phyloP scores from a whole-genome alignment of 2,329 filamentous ascomycete genomes.

The Monosporascus sp. region DNA sequence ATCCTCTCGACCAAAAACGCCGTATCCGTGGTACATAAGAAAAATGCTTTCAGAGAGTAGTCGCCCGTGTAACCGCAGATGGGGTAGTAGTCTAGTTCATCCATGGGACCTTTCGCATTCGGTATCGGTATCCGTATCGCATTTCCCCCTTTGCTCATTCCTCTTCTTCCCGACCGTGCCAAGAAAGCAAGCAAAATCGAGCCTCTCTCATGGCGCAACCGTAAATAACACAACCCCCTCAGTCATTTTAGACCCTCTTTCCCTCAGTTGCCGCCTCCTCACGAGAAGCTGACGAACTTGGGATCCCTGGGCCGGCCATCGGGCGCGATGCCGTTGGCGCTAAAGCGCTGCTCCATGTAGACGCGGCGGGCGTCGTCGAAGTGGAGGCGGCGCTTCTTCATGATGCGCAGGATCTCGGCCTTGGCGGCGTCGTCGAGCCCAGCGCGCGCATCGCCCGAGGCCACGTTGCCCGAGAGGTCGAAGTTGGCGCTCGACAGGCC shows the following conservation, averaged over 20 bases:
- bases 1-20: too few relatives aligned
- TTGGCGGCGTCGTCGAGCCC: conserved; percentile 81
- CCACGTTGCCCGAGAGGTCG: conserved; percentile 75
- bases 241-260: background rate
- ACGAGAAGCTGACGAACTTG: conserved; percentile 92
- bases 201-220: too few relatives aligned
- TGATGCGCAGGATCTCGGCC: conserved; percentile 78
- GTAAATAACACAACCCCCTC: background rate
- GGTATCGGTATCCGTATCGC: too few relatives aligned
- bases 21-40: too few relatives aligned
- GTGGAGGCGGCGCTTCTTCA: conserved; percentile 75
- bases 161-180: too few relatives aligned
- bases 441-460: conserved; percentile 69
- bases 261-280: conserved; percentile 18
- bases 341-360: conserved; percentile 82
- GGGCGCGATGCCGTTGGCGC: conserved; percentile 79
- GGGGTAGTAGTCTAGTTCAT: too few relatives aligned
- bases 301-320: conserved; percentile 87
- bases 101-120: too few relatives aligned
- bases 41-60: too few relatives aligned
- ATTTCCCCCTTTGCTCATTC: too few relatives aligned
- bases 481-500: conserved; percentile 82
- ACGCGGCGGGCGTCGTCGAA: conserved; percentile 90
- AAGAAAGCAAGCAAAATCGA: too few relatives aligned
- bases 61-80: too few relatives aligned